Evolutionary conservation across 2,329 filamentous ascomycete species (phyloP).

Genomic region (Fusarium sp.): DNA sequence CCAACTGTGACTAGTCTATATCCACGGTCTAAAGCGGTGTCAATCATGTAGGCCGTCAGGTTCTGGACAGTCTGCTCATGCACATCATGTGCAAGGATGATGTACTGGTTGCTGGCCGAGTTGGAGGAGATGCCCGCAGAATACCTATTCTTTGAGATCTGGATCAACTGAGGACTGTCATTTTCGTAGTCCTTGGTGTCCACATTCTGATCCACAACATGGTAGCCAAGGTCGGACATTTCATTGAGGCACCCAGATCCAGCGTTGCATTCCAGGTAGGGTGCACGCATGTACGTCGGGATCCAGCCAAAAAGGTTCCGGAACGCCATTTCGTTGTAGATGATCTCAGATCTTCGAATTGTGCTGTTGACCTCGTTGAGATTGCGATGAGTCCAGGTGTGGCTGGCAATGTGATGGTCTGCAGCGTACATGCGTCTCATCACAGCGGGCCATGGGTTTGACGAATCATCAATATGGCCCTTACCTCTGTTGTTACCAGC

Average conservation of each 20-base stretch:
- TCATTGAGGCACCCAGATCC: conserved; percentile 56
- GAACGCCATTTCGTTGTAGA: conserved; percentile 60
- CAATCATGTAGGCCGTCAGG: conserved; percentile 59
- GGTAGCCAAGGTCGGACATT: conserved; percentile 62
- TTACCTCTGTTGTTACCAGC: conserved; percentile 58
- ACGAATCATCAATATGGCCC: conserved; percentile 56
- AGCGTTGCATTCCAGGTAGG: conserved; percentile 59
- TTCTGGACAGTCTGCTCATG: conserved; percentile 61
- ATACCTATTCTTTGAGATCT: conserved; percentile 57
- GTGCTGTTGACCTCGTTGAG: conserved; percentile 54
- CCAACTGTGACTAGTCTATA: conserved; percentile 66
- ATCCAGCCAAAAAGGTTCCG: conserved; percentile 57
- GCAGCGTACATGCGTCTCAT: conserved; percentile 57
- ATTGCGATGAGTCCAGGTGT: conserved; percentile 62
- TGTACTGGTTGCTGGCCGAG: conserved; percentile 54
- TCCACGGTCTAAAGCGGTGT: conserved; percentile 56
- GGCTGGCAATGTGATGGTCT: conserved; percentile 62
- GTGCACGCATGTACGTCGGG: conserved; percentile 60
- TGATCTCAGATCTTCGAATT: conserved; percentile 55
- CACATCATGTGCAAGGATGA: conserved; percentile 67
- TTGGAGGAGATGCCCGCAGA: conserved; percentile 53
- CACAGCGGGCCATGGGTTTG: conserved; percentile 52
- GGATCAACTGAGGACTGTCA: conserved; percentile 62
- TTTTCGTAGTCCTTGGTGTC: conserved; percentile 73
- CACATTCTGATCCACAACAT: conserved; percentile 68